Evolutionary conservation across 1,284 basidiomycete species (phyloP), one percentile per base, ranked within the genome.

Genomic region (Fomitopsis betulina): DNA sequence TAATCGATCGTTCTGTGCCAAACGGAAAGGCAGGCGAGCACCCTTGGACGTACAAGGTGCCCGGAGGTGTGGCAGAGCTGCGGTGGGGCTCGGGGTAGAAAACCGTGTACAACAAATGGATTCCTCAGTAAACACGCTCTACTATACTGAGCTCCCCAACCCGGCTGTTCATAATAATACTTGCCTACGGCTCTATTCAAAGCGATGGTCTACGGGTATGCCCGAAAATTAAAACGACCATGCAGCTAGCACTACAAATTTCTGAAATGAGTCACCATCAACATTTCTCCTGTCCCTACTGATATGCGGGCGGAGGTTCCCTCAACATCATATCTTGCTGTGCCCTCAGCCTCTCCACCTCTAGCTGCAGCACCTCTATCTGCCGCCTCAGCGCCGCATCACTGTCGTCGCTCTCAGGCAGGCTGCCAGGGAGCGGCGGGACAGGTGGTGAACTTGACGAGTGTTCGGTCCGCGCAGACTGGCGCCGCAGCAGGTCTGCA

Each of bases 21-120:
- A 25, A 38, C 19, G 58, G 40, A 15, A 51, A 45, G 13, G 53
- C 37, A 17, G 33, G n/a, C 8, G 67, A 72, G 37, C 59, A 61
- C 9, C 52, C 68, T n/a, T 79, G 77, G 77, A 75, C 67, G 40
- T 81, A 77, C 63, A 66, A 65, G 9, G 66, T 78, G 27, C 70
- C 75, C 0, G 74, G 75, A 8, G 70, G 68, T n/a, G 58, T 64
- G 35, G 21, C 54, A 5, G 47, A 47, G 21, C 39, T 59, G 23
- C 19, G 19, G 15, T 55, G 53, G 58, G 8, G 13, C 25, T 30
- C 23, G 3, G 12, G 15, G 45, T 47, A 45, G 7, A 25, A 21
- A 9, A 8, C 3, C 23, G 19, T 25, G 42, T 5, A 45, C 23
- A 45, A 13, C 9, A 7, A 23, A 12, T 13, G 12, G 19, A 12